Base-by-base conservation (phyloP, 331 rosid genomes). In the Malus hybrid region DNA sequence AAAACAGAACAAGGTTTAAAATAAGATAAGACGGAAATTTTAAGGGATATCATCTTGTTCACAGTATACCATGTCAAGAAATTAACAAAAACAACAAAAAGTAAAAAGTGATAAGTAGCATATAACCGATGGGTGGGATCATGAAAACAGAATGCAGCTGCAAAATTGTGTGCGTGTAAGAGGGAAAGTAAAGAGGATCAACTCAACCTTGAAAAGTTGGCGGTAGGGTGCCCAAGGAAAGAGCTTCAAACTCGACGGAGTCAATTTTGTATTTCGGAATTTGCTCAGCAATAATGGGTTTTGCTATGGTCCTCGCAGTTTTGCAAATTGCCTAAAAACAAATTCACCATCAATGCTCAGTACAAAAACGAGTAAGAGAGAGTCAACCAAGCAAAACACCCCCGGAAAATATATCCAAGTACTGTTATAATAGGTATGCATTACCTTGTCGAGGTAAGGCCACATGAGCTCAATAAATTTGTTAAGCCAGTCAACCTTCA, bases 271-370 rank as follows among this genome's bases (percentile, higher is more conserved):
- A 91, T 72, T 89, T 89, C 4, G 97, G 97, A 80, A 93, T 93
- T 79, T 93, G 90, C 80, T 93, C 97, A 12, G 93, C 98, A 78
- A 93, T 91, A 52, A 93, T 91, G 19, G 98, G 98, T 79, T 93
- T 89, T 34, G 96, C 91, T 66, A 91, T 84, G 44, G 62, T 89
- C 83, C 66, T 85, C 42, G 78, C 96, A 33, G 91, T 93, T 81
- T 89, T 93, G 88, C 97, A 93, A 67, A 93, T 88, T 28, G 98
- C 98, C 98, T 93, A 68, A 11, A 69, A 77, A 81, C 69, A 78
- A 44, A 27, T n/a, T 27, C 73, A 50, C 70, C 20, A 57, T 33
- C 19, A 72, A 54, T 9, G 42, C 22, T 68, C 69, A 62, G 20
- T 36, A 50, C 67, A 44, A 59, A 36, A 12, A 24, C 24, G 8